phyloP scores from a whole-genome alignment of 371 early-diverging fungal genomes.

The Actinomucor elegans region DNA sequence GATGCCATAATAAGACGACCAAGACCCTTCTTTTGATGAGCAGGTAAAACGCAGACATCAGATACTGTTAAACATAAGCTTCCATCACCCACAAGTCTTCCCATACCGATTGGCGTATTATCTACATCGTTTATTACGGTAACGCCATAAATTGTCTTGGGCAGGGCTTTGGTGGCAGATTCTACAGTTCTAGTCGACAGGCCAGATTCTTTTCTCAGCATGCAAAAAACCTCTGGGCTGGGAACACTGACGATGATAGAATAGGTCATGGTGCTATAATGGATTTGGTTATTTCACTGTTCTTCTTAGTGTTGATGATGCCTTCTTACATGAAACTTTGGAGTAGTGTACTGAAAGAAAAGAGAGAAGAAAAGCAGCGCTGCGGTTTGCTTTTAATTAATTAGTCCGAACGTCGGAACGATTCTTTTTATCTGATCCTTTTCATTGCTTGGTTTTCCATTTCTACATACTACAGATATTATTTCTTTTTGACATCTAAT shows the following conservation, averaged over 20 bases:
- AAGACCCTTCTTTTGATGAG: not conserved
- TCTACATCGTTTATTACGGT: not conserved
- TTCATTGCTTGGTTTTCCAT: too few relatives aligned
- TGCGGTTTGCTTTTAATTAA: too few relatives aligned
- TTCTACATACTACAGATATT: too few relatives aligned
- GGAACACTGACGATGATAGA: not conserved
- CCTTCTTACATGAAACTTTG: too few relatives aligned
- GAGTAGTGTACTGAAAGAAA: too few relatives aligned
- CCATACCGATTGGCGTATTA: not conserved
- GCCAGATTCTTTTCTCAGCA: not conserved
- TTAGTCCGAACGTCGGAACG: too few relatives aligned
- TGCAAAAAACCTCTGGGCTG: not conserved
- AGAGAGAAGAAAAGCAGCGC: too few relatives aligned
- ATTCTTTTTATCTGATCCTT: too few relatives aligned
- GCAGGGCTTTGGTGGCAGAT: not conserved
- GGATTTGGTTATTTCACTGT: too few relatives aligned
- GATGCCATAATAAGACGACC: conserved; percentile 1
- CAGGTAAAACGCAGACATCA: not conserved
- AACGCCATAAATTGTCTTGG: not conserved
- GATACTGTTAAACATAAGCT: not conserved
- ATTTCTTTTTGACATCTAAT: too few relatives aligned
- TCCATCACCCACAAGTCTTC: not conserved
- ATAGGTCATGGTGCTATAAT: too few relatives aligned
- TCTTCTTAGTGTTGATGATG: too few relatives aligned
- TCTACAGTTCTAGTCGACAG: not conserved